Evolutionary conservation across 1,284 basidiomycete genomes (phyloP), one percentile per base, ranked within the genome.

Genomic region (Omphalotus olearius): DNA sequence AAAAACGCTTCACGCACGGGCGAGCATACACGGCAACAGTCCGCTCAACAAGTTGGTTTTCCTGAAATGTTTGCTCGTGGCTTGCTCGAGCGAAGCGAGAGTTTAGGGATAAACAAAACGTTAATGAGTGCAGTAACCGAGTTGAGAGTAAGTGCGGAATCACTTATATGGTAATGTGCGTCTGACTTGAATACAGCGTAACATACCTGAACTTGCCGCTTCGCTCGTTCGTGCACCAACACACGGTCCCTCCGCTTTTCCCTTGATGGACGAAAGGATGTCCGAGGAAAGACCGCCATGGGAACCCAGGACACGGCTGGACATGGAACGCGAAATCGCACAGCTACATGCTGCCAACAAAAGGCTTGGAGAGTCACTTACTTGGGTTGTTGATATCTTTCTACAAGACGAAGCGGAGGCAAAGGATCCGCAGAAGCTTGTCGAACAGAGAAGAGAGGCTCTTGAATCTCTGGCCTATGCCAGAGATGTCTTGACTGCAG

Each of bases 161-260:
- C 30, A 48, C 35, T 42, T 58, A 38, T 33, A 46, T 57, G 56
- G 44, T 36, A 9, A 33, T 33, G 13, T 13, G 51, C 36, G 23
- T 18, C 10, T 41, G n/a, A 18, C 6, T 18, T 38, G 16, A 47
- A 4, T 42, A 4, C 59, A 93, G 91, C 84, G 81, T 55, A 93
- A 91, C 65, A 78, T 93, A 16, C 91, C 91, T 1, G 92, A 94
- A 57, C 62, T 92, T 14, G 72, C 85, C 10, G 77, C 77, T n/a
- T 80, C 82, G 14, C 70, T 91, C n/a, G 75, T 76, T 35, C 80
- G 79, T 25, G 73, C 83, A 20, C 70, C 80, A 0, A 69, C 69
- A 45, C 65, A 76, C 1, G 67, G 73, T 3, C 70, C 71, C 51
- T 62, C 74, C 4, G 70, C 77, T 2, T 85, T 85, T 62, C 84